Evolutionary conservation across 176 grass and related monocot genomes (phyloP), one percentile per base, ranked within the genome.

Genomic region (Pontederia crassipes): DNA sequence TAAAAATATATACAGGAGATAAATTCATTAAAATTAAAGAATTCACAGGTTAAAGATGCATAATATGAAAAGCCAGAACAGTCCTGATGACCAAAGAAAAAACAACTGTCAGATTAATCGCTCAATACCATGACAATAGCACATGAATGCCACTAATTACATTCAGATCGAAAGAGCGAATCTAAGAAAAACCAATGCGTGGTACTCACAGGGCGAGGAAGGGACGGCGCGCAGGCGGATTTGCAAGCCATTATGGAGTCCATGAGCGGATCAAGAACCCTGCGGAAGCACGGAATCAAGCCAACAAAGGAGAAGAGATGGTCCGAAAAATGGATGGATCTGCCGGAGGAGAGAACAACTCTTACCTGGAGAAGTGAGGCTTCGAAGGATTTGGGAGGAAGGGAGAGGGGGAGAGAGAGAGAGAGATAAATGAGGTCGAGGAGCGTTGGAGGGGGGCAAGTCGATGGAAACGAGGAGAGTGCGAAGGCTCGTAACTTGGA

Each of bases 171-270:
- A 40, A 40, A 3, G 2, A 40, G 6, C 32, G 32, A 40, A 40
- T 40, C 32, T 40, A 40, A 40, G 32, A 3, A 40, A 7, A 60
- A 67, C 13, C 12, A 52, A 69, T 20, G 40, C 32, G 28, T 11
- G 35, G 10, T 53, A 11, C 14, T 9, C 49, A 67, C 32, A 40
- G 32, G 32, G 10, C 2, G 15, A 56, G 29, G 54, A 46, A 69
- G 17, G 15, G 78, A 64, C 62, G 64, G 48, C 32, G 64, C 62
- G 17, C 67, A 69, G 8, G 56, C 64, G 54, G 78, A 46, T 29
- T 74, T 80, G 57, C 26, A 68, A 60, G 57, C 78, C 56, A 80
- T 45, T 53, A 74, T 74, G 32, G 55, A 63, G 47, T 80, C 63
- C 78, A 80, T 80, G 28, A 16, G 32, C 52, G 64, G 59, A 68